Evolutionary conservation across 2,329 filamentous ascomycete genomes (phyloP).

Genomic region (Trichoderma polysporum): DNA sequence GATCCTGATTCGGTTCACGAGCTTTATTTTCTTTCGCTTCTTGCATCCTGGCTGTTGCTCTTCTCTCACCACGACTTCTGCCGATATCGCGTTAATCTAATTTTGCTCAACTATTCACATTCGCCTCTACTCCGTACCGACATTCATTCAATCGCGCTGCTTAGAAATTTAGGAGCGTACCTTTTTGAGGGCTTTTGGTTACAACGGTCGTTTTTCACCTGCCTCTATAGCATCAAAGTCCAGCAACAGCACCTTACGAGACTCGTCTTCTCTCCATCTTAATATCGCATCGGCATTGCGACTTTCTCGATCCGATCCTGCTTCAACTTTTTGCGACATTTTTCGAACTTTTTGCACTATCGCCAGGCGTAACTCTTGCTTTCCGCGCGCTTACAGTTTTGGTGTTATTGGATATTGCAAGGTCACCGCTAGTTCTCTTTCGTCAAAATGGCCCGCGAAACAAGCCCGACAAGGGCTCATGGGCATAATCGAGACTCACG

Average conservation of each 20-base stretch:
- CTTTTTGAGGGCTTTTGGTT: conserved; percentile 28
- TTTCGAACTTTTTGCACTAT: not conserved
- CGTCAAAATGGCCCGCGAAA: conserved; percentile 12
- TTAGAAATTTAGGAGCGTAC: not conserved
- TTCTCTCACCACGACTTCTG: conserved; percentile 13
- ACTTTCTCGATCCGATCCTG: not conserved
- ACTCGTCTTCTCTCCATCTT: not conserved
- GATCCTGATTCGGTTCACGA: not conserved
- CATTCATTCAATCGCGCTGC: conserved; percentile 14
- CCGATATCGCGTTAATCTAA: conserved; percentile 6
- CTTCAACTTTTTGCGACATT: not conserved
- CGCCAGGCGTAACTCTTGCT: not conserved
- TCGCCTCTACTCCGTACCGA: not conserved
- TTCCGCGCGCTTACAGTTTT: not conserved
- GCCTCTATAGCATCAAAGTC: conserved; percentile 30
- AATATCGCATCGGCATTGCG: not conserved
- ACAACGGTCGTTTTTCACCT: conserved; percentile 29
- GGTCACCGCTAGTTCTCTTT: conserved; percentile 4
- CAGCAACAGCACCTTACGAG: conserved; percentile 25
- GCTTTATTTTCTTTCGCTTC: conserved; percentile 11
- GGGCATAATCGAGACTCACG: not conserved
- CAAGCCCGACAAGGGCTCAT: conserved; percentile 20
- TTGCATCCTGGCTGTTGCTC: conserved; percentile 13
- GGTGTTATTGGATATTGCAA: not conserved
- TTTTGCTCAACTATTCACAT: conserved; percentile 8